These are phyloP conservation scores for Schoenoplectus triqueter DNA, from an alignment of 202 grass and related monocot species.

Conservation along the genomic window DNA sequence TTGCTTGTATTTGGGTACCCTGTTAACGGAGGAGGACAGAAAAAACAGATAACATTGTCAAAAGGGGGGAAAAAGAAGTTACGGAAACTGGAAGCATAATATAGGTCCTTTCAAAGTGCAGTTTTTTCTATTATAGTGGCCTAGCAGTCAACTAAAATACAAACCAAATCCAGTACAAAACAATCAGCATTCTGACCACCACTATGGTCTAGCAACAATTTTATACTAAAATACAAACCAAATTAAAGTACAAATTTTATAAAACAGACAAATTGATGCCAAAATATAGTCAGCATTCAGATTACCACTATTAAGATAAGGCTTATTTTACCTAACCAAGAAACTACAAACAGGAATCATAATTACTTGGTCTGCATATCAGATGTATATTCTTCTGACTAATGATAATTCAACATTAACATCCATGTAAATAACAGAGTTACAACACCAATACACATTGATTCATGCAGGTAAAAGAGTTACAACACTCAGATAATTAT, in stretches of 20 bases:
- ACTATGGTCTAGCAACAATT: not conserved
- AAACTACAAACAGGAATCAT: too few species aligned
- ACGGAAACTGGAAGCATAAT: not conserved
- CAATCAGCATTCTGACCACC: too few species aligned
- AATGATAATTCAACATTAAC: not conserved
- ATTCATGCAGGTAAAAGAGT: not conserved
- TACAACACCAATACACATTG: not conserved
- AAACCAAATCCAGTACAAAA: too few species aligned
- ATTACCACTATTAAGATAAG: not conserved
- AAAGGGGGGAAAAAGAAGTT: not conserved
- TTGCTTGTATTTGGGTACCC: slow-evolving; percentile 98
- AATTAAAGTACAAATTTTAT: not conserved
- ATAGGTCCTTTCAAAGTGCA: not conserved
- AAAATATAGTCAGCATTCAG: not conserved
- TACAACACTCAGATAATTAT: not conserved
- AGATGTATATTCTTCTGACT: too few species aligned
- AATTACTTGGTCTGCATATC: too few species aligned
- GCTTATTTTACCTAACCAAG: too few species aligned
- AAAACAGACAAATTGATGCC: not conserved
- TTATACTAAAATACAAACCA: not conserved
- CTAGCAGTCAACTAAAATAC: too few species aligned
- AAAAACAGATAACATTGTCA: slow-evolving; percentile 25
- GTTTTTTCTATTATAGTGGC: not conserved
- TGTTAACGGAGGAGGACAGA: slow-evolving; percentile 35
- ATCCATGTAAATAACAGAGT: not conserved